Evolutionary conservation across 805 yeast genomes (phyloP), one percentile per base, ranked within the genome.

Genomic region (Wickerhamomyces xylosicus): DNA sequence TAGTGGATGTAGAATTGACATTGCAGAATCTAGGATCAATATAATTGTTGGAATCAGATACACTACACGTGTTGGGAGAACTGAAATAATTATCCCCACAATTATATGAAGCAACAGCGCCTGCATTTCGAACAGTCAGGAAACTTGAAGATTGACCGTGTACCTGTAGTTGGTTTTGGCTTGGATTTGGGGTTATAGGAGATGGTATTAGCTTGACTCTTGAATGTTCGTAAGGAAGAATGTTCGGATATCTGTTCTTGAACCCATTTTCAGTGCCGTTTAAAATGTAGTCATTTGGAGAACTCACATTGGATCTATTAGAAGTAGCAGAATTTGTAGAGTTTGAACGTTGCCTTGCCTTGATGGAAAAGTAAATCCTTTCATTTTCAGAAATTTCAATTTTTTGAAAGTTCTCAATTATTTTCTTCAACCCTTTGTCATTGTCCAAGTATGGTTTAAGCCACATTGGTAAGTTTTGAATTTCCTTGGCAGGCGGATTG

Each of bases 191-290:
- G 5, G 43, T 36, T 10, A 52, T 45, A 25, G 70, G 69, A 1
- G 69, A 62, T 25, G 58, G 53, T 2, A 42, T 41, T 3, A 50
- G 28, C 28, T 41, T 49, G 19, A 50, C 54, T 81, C 74, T 28
- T 79, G 55, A 49, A 19, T 50, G 55, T 49, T 81, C 89, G 58
- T 72, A 85, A 3, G 92, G 84, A 48, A 80, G 75, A 33, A 85
- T 80, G 53, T 85, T 89, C 49, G 79, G 77, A 62, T 85, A 85
- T 42, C 95, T 60, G 57, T 85, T 85, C 52, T 84, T 85, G 44
- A 69, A 61, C 17, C 89, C 85, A 29, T 74, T 69, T 56, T 84
- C 92, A 28, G 83, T 74, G 3, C 90, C 54, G 31, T 42, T 42
- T 19, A 43, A 40, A 5, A 38, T 15, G 13, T 31, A 31, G 13